Evolutionary conservation across 257 asterid species (phyloP), one percentile per base, ranked within the genome.

Genomic region (Gardenia jasminoides): DNA sequence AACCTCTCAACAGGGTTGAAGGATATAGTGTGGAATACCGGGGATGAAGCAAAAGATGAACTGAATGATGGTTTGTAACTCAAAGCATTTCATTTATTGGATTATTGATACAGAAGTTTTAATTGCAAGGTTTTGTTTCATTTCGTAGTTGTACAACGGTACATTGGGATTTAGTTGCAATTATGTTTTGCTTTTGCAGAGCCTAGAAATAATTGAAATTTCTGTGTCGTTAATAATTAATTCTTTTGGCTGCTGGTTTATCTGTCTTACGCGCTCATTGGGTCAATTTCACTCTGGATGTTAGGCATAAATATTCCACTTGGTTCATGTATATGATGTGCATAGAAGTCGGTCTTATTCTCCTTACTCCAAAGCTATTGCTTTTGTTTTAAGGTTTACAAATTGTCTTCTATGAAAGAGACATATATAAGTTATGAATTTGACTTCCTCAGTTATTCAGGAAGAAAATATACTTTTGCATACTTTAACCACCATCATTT

Each of bases 1-100:
- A 90, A 90, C 89, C 86, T 94, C 56, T 88, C 99, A 0, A 86
- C 98, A 33, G 98, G 98, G 80, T 82, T 94, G 93, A 91, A 94
- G 84, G 99, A 94, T 82, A 85, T 94, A 28, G 98, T 94, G 30
- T 94, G 99, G 99, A 90, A 83, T 65, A 78, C 94, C 9, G 92
- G 87, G 30, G 92, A 90, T 11, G 97, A 89, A 81, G 83, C 81
- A 61, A 85, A 87, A 80, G 90, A 83, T 58, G 91, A 82, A 80
- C 83, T 65, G 62, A 84, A 70, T 68, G 76, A 74, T 58, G 90
- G 97, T 92, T 76, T 81, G 89, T 83, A 26, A 41, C 46, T 67
- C 75, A 15, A 20, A 7, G 19, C n/a, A 24, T 48, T 36, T 24
- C 48, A 2, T 28, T 74, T 65, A 20, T 61, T 36, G 26, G 7